Evolutionary conservation across 148 eudicot species (phyloP), one percentile per base, ranked within the genome.

Genomic region (Fagopyrum esculentum): DNA sequence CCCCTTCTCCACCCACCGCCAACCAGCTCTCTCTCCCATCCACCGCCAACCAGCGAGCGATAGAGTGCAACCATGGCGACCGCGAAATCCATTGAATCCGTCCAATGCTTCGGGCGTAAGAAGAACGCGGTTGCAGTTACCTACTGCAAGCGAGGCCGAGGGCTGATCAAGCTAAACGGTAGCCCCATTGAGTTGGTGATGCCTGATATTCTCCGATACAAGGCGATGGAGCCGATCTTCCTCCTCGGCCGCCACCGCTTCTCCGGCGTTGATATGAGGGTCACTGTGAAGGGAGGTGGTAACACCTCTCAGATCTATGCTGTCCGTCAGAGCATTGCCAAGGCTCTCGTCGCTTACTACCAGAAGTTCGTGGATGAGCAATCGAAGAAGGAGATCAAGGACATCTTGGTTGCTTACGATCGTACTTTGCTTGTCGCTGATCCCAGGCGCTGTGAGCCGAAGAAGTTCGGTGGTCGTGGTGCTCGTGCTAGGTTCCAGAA

Each of bases 391-490:
- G 78, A 63, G 78, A 75, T 75, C 26, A 75, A 75, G 60, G 78
- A 75, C 50, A 66, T 64, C 7, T 26, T 75, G 0, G 72, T 29
- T 1, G 49, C 60, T 60, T 75, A 75, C 11, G 78, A 75, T 16
- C 72, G 78, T 6, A 75, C 78, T 45, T 50, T 75, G 72, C 78
- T 75, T 75, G 78, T 75, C 11, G 78, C 78, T 8, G 78, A 75
- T 75, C 78, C 78, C 9, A 64, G 78, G 43, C 49, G 78, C 4
- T 75, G 78, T 6, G 78, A 75, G 78, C 78, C 78, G 9, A 75
- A 75, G 78, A 75, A 75, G 78, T 75, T 75, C 47, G 78, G 78
- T 35, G 78, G 78, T 10, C 78, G 61, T 64, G 78, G 78, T 64
- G 78, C 78, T 6, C 57, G 78, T 47, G 45, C 78, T 9, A 64